Evolutionary conservation across 108 stramenopile species (phyloP).

Genomic region (Cyclotella kingstonii): DNA sequence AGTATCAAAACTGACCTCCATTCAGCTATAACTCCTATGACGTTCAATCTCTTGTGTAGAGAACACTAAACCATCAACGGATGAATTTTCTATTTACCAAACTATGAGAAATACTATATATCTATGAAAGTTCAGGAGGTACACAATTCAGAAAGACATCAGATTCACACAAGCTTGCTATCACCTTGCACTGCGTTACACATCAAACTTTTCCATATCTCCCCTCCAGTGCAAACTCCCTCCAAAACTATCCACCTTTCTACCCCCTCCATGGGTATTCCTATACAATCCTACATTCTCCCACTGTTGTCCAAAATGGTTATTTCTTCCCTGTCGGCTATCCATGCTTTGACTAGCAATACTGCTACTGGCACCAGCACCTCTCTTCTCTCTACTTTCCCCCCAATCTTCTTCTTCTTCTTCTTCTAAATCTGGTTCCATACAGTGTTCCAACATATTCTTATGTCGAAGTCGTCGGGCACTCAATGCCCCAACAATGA

Average conservation of each 20-base stretch:
- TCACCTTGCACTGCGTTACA: conserved; percentile 44
- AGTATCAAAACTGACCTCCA: too few relatives aligned
- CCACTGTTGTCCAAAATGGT: not conserved
- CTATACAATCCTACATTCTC: not conserved
- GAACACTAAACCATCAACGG: too few relatives aligned
- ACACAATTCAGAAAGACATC: too few relatives aligned
- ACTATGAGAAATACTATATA: too few relatives aligned
- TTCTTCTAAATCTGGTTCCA: conserved; percentile 78
- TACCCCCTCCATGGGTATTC: not conserved
- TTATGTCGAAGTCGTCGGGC: conserved; percentile 58
- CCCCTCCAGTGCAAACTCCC: conserved; percentile 50
- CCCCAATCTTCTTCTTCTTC: conserved; percentile 50
- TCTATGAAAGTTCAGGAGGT: too few relatives aligned
- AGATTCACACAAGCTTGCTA: too few relatives aligned
- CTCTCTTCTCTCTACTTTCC: not conserved
- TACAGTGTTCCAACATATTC: conserved; percentile 57
- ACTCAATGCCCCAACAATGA: conserved; percentile 70
- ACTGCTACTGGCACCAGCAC: not conserved
- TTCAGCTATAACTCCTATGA: too few relatives aligned
- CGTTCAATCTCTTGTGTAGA: too few relatives aligned
- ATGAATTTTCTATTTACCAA: too few relatives aligned
- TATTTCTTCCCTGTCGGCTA: not conserved
- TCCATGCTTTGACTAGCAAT: not conserved
- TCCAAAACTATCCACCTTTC: conserved; percentile 9
- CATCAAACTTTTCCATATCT: conserved; percentile 89